Evolutionary conservation across 768 basidiomycete genomes (phyloP).

Genomic region (Termitomyces sp.): DNA sequence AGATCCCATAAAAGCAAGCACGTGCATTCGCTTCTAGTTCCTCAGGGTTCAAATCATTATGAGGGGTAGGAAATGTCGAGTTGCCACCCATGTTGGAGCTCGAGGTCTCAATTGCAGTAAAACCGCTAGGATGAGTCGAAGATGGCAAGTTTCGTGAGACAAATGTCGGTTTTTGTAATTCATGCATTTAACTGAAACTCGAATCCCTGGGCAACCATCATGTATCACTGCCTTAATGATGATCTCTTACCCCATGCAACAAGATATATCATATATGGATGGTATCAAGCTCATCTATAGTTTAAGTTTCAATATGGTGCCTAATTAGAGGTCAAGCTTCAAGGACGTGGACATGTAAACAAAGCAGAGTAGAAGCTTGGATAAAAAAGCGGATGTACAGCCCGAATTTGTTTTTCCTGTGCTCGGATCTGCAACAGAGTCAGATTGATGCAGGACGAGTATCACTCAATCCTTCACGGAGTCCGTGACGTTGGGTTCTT

Average conservation of each 20-base stretch:
- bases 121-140: neutral
- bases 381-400: too few species aligned
- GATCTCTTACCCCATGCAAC: neutral
- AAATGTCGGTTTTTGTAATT: neutral
- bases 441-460: neutral
- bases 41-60: neutral
- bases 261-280: too few species aligned
- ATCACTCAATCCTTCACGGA: neutral
- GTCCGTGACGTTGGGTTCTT: too few species aligned
- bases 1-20: constrained; percentile 28
- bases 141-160: neutral
- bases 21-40: constrained; percentile 10
- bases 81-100: neutral
- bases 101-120: neutral
- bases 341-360: too few species aligned
- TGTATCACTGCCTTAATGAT: neutral
- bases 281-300: neutral
- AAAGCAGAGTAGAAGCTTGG: too few species aligned
- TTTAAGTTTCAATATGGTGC: neutral
- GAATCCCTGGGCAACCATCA: neutral
- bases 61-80: neutral
- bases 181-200: neutral
- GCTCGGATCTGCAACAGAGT: neutral
- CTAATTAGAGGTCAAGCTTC: neutral
- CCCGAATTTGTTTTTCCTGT: neutral